Conservation (phyloP, 1,284 basidiomycete genomes). For the Cryptococcus sp. region DNA sequence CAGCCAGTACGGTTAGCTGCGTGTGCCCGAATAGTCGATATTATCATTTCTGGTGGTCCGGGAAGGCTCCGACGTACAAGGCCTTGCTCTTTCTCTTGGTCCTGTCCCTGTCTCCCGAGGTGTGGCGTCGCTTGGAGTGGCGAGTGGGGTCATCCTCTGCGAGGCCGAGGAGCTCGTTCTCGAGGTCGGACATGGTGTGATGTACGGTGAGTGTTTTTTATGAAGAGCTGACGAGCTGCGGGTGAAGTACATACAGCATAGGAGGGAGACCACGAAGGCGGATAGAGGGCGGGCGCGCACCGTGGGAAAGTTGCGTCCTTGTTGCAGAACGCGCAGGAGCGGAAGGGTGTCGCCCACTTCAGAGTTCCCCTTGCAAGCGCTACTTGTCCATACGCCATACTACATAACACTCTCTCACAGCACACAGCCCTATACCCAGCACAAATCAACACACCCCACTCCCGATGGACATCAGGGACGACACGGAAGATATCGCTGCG, state of each 20-base stretch:
- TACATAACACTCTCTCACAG: too few relatives aligned
- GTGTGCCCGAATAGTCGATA: slow-evolving; percentile 28
- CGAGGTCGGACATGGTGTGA: slow-evolving; percentile 44
- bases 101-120: slow-evolving; percentile 13
- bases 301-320: too few relatives aligned
- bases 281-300: too few relatives aligned
- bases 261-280: too few relatives aligned
- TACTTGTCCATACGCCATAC: too few relatives aligned
- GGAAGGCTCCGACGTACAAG: slow-evolving; percentile 24
- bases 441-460: too few relatives aligned
- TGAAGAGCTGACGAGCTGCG: not conserved
- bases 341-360: too few relatives aligned
- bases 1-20: not conserved
- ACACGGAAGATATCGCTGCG: too few relatives aligned
- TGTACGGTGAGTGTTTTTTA: not conserved
- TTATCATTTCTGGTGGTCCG: slow-evolving; percentile 5
- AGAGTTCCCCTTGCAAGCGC: too few relatives aligned
- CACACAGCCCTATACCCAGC: too few relatives aligned
- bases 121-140: slow-evolving; percentile 36
- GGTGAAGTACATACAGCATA: not conserved
- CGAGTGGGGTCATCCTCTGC: slow-evolving; percentile 46
- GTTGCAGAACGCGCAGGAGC: too few relatives aligned
- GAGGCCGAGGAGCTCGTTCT: slow-evolving; percentile 49
- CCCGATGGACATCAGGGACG: too few relatives aligned
- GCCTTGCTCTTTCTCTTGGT: slow-evolving; percentile 34